Percentiles rank a stretch among this genome's conserved stretches.
These are phyloP conservation scores for Mycena vulgaris DNA, from an alignment of 768 basidiomycete genomes.

Conservation along the genomic window DNA sequence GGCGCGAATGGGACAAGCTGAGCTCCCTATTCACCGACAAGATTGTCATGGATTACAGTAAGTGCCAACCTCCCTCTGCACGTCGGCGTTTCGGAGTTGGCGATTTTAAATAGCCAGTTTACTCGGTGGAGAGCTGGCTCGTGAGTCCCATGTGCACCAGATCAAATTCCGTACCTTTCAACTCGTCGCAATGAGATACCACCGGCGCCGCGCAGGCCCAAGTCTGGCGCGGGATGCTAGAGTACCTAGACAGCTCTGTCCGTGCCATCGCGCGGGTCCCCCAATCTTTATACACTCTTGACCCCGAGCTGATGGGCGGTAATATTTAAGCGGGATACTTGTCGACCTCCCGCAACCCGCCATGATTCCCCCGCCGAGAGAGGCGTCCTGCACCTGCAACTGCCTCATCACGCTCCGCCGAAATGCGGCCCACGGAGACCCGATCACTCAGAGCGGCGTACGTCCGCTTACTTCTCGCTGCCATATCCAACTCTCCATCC, in stretches of 20 bases:
- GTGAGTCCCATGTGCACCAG: background rate
- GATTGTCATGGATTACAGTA: constrained; percentile 18
- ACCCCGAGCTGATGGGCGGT: background rate
- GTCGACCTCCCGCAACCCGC: constrained; percentile 10
- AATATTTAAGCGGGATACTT: background rate
- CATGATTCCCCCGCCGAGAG: background rate
- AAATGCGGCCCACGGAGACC: background rate
- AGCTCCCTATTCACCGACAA: constrained; percentile 2
- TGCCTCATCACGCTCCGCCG: background rate
- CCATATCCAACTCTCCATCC: background rate
- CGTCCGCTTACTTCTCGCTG: no score
- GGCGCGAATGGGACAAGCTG: constrained; percentile 11
- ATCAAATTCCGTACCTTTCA: no score
- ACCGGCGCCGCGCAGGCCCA: background rate
- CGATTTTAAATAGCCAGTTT: background rate
- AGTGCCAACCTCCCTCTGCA: no score
- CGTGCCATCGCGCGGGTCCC: background rate
- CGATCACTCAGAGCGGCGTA: constrained; percentile 5
- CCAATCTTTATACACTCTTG: background rate
- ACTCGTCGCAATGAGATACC: background rate
- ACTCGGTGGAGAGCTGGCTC: constrained; percentile 1
- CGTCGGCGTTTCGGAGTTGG: background rate
- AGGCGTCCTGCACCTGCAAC: background rate
- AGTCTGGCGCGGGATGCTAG: constrained; percentile 13
- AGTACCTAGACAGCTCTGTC: background rate